These are phyloP conservation scores for Hansenula anomala DNA, from an alignment of 1,139 yeast genomes.

Conservation along the genomic window DNA sequence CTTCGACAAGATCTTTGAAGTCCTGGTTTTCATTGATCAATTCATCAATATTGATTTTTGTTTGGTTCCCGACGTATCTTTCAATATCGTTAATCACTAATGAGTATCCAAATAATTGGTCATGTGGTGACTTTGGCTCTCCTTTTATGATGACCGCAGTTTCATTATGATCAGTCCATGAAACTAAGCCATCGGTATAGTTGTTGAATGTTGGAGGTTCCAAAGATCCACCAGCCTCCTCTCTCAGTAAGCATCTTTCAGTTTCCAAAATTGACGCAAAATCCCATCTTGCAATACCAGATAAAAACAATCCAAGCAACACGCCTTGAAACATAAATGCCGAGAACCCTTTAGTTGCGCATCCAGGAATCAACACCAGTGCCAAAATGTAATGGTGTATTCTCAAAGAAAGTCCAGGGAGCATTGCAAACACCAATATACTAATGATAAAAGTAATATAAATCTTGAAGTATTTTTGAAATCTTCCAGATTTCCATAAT, in stretches of 20 bases:
- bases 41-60: slow-evolving; percentile 35
- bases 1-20: slow-evolving; percentile 24
- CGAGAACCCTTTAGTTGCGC: slow-evolving; percentile 69
- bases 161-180: slow-evolving; percentile 27
- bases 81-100: slow-evolving; percentile 78
- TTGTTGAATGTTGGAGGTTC: slow-evolving; percentile 54
- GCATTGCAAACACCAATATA: slow-evolving; percentile 39
- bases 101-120: slow-evolving; percentile 42
- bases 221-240: slow-evolving; percentile 63
- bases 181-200: slow-evolving; percentile 29
- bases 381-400: slow-evolving; percentile 90
- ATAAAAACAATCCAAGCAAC: slow-evolving; percentile 69
- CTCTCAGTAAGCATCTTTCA: slow-evolving; percentile 56
- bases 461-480: slow-evolving; percentile 48
- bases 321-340: slow-evolving; percentile 80
- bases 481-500: slow-evolving; percentile 77
- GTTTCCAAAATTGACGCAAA: slow-evolving; percentile 88
- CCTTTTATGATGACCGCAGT: slow-evolving; percentile 6
- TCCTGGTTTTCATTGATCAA: slow-evolving; percentile 32
- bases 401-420: slow-evolving; percentile 73
- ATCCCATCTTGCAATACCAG: slow-evolving; percentile 93
- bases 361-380: slow-evolving; percentile 76
- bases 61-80: slow-evolving; percentile 52
- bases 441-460: slow-evolving; percentile 46
- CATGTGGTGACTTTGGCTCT: slow-evolving; percentile 10